These are phyloP conservation scores for Pinus albicaulis DNA, from an alignment of 75 land plant species.

Conservation along the genomic window DNA sequence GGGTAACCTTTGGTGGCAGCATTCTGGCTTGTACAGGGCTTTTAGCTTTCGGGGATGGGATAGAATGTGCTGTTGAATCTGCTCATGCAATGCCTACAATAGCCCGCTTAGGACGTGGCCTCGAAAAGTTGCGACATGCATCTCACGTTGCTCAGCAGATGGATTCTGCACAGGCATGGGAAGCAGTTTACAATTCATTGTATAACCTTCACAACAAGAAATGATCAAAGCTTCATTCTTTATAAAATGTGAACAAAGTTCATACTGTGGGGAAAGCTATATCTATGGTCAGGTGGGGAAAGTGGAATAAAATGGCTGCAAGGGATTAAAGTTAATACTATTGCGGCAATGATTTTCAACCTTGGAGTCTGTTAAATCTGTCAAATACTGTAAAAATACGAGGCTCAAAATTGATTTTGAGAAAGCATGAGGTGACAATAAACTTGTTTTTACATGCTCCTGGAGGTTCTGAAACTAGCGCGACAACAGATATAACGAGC, in stretches of 20 bases:
- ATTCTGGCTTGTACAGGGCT: constrained; percentile 67
- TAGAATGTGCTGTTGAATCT: constrained; percentile 69
- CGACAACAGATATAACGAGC: constrained; percentile 79
- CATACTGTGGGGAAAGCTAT: no score
- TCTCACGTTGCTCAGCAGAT: constrained; percentile 33
- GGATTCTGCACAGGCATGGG: constrained; percentile 36
- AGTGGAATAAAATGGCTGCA: no score
- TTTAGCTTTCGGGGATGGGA: constrained; percentile 59
- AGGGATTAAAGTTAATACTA: no score
- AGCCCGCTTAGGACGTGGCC: constrained; percentile 77
- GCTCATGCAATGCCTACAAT: constrained; percentile 59
- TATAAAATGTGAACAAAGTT: no score
- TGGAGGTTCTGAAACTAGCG: constrained; percentile 75
- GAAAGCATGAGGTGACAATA: no score
- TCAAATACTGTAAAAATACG: no score
- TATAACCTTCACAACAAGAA: constrained; percentile 8
- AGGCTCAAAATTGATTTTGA: no score
- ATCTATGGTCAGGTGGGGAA: no score
- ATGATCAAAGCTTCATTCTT: neutral
- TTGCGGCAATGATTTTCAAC: no score
- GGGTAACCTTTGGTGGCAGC: constrained; percentile 72
- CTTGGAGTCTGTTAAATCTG: no score
- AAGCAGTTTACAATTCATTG: constrained; percentile 39
- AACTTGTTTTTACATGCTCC: constrained; percentile 23
- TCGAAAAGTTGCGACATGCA: constrained; percentile 53